Evolutionary conservation across 805 yeast species (phyloP), one percentile per base, ranked within the genome.

Genomic region (Hanseniaspora osmophila): DNA sequence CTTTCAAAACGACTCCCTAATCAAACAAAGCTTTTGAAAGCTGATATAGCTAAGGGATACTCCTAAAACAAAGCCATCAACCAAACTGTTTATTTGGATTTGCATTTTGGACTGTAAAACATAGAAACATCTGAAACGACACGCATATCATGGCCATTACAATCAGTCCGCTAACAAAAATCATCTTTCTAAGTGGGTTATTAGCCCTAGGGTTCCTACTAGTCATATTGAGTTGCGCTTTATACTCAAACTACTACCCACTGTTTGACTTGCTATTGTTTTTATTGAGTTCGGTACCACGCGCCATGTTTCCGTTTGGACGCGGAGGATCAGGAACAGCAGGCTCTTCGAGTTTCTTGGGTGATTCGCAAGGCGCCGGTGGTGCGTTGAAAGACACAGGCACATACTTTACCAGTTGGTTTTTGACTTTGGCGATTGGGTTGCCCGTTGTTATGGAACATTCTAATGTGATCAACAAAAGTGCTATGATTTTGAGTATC

Each of bases 161-260:
- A 12, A 19, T 38, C 12, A 38, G 41, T 38, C 41, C 41, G 5
- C 18, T 38, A 15, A 38, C 41, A 12, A 38, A 38, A 30, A 38
- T 38, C n/a, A 38, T 38, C 11, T 38, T 22, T 12, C 30, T 38
- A 18, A 38, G 41, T 38, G 41, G 30, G 41, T 12, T 38, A 19
- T 71, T 90, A 30, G 92, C 97, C 1, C 72, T 86, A 52, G 98
- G 98, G 6, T 90, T 90, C 55, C 74, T 92, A 33, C 68, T 92
- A 51, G 86, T 88, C 40, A 84, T 90, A 22, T 69, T 92, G 32
- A 86, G 95, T 41, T 87, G 95, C 44, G 90, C 92, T 2, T 69
- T 92, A 11, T 85, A 77, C 66, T 83, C 84, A 42, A 87, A 86
- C 61, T 92, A 96, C 94, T 77, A 81, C 56, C 97, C 98, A 33